Percentiles rank a stretch among this genome's conserved stretches.
These are phyloP conservation scores for Santalum album DNA, from an alignment of 164 flowering plant genomes.

Conservation along the genomic window DNA sequence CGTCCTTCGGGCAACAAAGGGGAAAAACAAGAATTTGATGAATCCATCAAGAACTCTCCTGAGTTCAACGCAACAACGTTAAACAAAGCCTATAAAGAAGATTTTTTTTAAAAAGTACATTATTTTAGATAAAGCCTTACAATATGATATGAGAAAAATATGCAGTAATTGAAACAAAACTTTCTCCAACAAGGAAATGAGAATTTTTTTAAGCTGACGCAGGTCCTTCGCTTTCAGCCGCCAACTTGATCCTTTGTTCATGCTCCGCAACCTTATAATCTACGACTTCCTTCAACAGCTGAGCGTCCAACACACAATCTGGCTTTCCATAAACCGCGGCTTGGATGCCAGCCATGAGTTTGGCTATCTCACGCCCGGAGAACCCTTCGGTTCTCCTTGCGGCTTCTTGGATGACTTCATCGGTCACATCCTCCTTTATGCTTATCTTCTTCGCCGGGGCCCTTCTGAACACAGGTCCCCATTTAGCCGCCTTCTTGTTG, in stretches of 20 bases:
- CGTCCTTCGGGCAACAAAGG: too few species aligned
- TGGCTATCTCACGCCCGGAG: conserved; percentile 95
- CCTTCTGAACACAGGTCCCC: conserved; percentile 29
- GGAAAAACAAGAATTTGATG: too few species aligned
- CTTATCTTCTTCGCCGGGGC: conserved; percentile 40
- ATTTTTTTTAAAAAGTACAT: too few species aligned
- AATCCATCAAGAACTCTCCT: too few species aligned
- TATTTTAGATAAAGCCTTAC: too few species aligned
- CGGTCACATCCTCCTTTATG: conserved; percentile 48
- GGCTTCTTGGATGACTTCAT: conserved; percentile 66
- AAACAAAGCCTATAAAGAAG: too few species aligned
- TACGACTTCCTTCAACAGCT: conserved; percentile 66
- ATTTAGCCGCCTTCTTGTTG: conserved; percentile 11
- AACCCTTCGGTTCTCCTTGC: conserved; percentile 80
- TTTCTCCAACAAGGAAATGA: too few species aligned
- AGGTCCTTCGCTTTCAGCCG: conserved; percentile 39
- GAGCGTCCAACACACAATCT: conserved; percentile 65
- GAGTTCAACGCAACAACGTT: too few species aligned
- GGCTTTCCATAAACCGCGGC: conserved; percentile 89
- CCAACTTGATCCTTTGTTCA: conserved; percentile 54
- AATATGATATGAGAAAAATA: too few species aligned
- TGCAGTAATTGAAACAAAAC: too few species aligned
- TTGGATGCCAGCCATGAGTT: conserved; percentile 81
- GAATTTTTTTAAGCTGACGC: too few species aligned
- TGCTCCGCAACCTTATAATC: conserved; percentile 87